These are phyloP conservation scores for Lactifluus subvellereus DNA, from an alignment of 768 basidiomycete species.

Conservation along the genomic window DNA sequence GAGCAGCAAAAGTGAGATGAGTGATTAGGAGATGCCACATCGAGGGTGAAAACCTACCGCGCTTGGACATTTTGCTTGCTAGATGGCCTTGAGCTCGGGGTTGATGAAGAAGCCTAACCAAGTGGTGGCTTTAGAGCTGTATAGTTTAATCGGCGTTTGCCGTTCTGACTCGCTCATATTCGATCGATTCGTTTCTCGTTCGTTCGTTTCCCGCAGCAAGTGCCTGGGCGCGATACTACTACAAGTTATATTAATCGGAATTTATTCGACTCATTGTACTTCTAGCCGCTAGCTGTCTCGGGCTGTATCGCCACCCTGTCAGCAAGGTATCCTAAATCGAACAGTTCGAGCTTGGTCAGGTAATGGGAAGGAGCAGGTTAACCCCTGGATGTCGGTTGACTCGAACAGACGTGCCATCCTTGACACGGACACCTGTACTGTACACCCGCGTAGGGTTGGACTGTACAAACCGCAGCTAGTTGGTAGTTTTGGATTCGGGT, in stretches of 20 bases:
- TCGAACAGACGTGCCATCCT: neutral
- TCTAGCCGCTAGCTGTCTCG: neutral
- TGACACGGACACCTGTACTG: neutral
- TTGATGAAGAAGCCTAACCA: neutral
- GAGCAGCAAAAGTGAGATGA: neutral
- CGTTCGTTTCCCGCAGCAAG: neutral
- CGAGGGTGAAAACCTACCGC: constrained; percentile 28
- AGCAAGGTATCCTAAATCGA: neutral
- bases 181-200: neutral
- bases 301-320: neutral
- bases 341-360: neutral
- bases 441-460: neutral
- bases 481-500: too few relatives aligned
- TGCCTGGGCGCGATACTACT: neutral
- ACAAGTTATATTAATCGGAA: neutral
- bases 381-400: neutral
- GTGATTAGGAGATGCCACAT: neutral
- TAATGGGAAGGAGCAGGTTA: neutral
- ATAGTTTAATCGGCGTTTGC: constrained; percentile 30
- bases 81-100: constrained; percentile 27
- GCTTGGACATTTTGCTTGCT: constrained; percentile 33
- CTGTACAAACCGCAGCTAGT: neutral
- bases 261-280: neutral
- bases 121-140: constrained; percentile 27
- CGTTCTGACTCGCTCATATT: neutral